These are phyloP conservation scores for Barnettozyma californica DNA, from an alignment of 805 yeast species.

Conservation along the genomic window DNA sequence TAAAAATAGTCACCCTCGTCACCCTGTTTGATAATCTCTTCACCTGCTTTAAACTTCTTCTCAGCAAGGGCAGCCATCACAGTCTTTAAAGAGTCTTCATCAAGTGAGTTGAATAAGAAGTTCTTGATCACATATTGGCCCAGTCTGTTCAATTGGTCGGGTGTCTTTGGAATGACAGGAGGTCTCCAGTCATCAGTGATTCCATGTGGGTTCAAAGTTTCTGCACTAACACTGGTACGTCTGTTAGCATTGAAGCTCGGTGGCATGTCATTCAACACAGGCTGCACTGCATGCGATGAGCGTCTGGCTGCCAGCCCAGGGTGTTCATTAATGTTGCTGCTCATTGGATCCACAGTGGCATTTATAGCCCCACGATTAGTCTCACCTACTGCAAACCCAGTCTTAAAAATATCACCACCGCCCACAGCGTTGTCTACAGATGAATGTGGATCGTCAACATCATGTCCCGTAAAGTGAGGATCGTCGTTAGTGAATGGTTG, in stretches of 20 bases:
- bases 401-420: slow-evolving; percentile 20
- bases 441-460: slow-evolving; percentile 21
- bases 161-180: slow-evolving; percentile 58
- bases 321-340: slow-evolving; percentile 2
- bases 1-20: slow-evolving; percentile 93
- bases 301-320: slow-evolving; percentile 10
- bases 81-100: slow-evolving; percentile 66
- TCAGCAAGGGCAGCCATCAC: slow-evolving; percentile 83
- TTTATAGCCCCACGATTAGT: slow-evolving; percentile 12
- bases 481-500: slow-evolving; percentile 58
- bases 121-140: slow-evolving; percentile 70
- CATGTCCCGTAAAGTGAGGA: slow-evolving; percentile 46
- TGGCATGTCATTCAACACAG: slow-evolving; percentile 37
- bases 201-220: slow-evolving; percentile 71
- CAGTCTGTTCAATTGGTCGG: slow-evolving; percentile 62
- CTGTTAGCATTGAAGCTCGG: slow-evolving; percentile 69
- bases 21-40: slow-evolving; percentile 79
- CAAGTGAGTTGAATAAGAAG: slow-evolving; percentile 80
- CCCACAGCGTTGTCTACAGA: slow-evolving; percentile 16
- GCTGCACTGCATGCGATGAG: slow-evolving; percentile 14
- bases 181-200: slow-evolving; percentile 66
- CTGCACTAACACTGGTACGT: slow-evolving; percentile 89
- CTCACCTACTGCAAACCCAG: slow-evolving; percentile 23
- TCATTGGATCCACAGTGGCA: slow-evolving; percentile 21
- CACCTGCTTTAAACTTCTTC: slow-evolving; percentile 51